Evolutionary conservation across 2,329 filamentous ascomycete species (phyloP), one percentile per base, ranked within the genome.

Genomic region (Venturiaceae sp.): DNA sequence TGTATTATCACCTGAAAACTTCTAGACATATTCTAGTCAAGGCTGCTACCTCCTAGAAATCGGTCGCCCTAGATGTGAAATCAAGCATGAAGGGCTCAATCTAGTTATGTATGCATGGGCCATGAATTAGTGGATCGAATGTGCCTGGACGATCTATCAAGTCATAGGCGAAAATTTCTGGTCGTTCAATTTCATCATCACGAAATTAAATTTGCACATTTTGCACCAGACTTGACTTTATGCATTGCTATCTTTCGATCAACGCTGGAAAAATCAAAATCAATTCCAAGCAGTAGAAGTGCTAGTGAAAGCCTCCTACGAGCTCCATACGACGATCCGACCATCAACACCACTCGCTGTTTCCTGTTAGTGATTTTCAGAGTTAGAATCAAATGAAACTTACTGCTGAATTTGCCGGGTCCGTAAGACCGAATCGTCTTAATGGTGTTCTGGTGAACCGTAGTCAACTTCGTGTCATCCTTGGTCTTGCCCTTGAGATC

Each of bases 391-490:
- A 60, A 19, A 30, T 7, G 41, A 46, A 54, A 82, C 87, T 84
- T 83, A 90, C 88, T 94, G 75, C 87, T 96, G 66, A 97, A 92
- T 74, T 92, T 90, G 44, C 78, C 77, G 58, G 81, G 81, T 66
- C 91, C 83, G 70, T 87, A 96, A 21, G 83, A 80, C 46, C 94
- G 83, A 55, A 99, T 78, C 2, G 85, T 96, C 68, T 83, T 90
- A 69, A 99, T 89, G 28, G 92, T 96, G 75, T 99, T 99, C 72
- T 99, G 94, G 74, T 99, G 94, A 52, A 94, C 84, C 11, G 94
- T 97, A 76, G 90, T 94, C 65, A 99, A 80, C 76, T 95, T 89
- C 3, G 92, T 96, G 71, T 97, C 92, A 67, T 95, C 91, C 69
- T 90, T 90, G 58, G 80, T 78, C 75, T 95, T 95, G 62, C 94